Evolutionary conservation across 495 filamentous ascomycete genomes (phyloP).

Genomic region (Trichoderma reesei): DNA sequence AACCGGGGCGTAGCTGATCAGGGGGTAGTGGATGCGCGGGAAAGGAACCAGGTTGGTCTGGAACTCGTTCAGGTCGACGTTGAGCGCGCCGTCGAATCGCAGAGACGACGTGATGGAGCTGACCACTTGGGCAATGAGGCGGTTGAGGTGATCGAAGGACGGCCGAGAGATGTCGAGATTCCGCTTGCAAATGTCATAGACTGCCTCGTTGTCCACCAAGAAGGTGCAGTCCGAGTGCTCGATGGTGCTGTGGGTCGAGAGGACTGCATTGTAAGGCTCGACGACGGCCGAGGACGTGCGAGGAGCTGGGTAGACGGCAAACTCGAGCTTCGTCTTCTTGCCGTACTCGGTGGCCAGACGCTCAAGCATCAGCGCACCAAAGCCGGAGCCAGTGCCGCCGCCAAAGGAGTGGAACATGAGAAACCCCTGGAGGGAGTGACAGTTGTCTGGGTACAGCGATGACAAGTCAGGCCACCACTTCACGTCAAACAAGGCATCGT

Average conservation of each 20-base stretch:
- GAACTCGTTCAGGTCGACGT: conserved; percentile 99
- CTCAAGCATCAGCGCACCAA: conserved; percentile 96
- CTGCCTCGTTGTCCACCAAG: conserved; percentile 99
- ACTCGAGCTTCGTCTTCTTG: conserved; percentile 99
- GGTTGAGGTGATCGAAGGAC: conserved; percentile 97
- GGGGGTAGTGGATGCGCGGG: conserved; percentile 97
- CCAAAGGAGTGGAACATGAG: conserved; percentile 99
- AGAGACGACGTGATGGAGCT: conserved; percentile 98
- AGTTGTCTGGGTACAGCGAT: conserved; percentile 69
- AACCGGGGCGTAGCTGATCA: conserved; percentile 91
- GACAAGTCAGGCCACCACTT: conserved; percentile 19
- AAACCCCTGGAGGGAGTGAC: conserved; percentile 95
- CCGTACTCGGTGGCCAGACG: conserved; percentile 95
- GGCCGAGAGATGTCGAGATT: conserved; percentile 95
- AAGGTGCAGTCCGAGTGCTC: conserved; percentile 99
- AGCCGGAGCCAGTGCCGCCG: conserved; percentile 96
- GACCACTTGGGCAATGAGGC: conserved; percentile 96
- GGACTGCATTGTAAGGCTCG: conserved; percentile 98
- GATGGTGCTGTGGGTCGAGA: conserved; percentile 96
- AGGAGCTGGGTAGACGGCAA: conserved; percentile 96
- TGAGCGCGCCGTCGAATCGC: conserved; percentile 96
- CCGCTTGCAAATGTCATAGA: conserved; percentile 97
- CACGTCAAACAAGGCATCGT: neutral
- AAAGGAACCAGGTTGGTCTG: conserved; percentile 99
- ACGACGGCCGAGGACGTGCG: conserved; percentile 95